Conservation (phyloP, 352 stramenopile genomes). For the Blastocystis sp. region DNA sequence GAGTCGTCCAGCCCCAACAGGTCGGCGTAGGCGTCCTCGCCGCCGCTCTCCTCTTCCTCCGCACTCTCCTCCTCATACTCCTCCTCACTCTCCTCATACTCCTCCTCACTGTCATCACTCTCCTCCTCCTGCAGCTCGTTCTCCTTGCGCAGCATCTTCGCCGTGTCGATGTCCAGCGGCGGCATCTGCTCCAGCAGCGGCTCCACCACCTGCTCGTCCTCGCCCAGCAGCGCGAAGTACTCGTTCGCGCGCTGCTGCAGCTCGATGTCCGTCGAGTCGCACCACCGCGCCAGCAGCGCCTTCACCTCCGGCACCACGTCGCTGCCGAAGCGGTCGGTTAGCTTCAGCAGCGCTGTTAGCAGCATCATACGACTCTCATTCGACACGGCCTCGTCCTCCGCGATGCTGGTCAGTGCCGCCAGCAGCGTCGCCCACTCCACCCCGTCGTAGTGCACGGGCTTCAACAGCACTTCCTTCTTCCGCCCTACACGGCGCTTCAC, state of each 20-base stretch:
- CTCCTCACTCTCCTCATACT: slow-evolving; percentile 2
- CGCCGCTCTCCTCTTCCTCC: neutral
- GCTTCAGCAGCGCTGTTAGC: slow-evolving; percentile 77
- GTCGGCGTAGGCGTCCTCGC: neutral
- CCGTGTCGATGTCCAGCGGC: slow-evolving; percentile 76
- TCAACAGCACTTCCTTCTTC: slow-evolving; percentile 22
- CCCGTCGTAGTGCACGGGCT: slow-evolving; percentile 34
- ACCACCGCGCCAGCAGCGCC: slow-evolving; percentile 79
- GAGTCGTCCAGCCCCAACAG: slow-evolving; percentile 5
- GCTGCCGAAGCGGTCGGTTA: slow-evolving; percentile 84
- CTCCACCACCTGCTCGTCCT: slow-evolving; percentile 71
- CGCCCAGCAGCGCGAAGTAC: slow-evolving; percentile 73
- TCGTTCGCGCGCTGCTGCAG: slow-evolving; percentile 91
- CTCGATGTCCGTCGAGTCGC: slow-evolving; percentile 87
- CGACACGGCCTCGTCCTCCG: slow-evolving; percentile 80
- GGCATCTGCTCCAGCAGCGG: slow-evolving; percentile 76
- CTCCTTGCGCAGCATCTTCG: slow-evolving; percentile 46
- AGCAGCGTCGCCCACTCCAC: slow-evolving; percentile 60
- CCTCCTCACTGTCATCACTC: slow-evolving; percentile 16
- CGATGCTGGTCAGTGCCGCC: slow-evolving; percentile 74
- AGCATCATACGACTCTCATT: slow-evolving; percentile 63
- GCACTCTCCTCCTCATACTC: neutral
- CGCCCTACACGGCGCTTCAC: slow-evolving; percentile 47
- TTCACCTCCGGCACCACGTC: slow-evolving; percentile 75
- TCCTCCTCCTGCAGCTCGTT: slow-evolving; percentile 1